Base-by-base conservation (phyloP, 257 asterid species). In the Nemophila menziesii region DNA sequence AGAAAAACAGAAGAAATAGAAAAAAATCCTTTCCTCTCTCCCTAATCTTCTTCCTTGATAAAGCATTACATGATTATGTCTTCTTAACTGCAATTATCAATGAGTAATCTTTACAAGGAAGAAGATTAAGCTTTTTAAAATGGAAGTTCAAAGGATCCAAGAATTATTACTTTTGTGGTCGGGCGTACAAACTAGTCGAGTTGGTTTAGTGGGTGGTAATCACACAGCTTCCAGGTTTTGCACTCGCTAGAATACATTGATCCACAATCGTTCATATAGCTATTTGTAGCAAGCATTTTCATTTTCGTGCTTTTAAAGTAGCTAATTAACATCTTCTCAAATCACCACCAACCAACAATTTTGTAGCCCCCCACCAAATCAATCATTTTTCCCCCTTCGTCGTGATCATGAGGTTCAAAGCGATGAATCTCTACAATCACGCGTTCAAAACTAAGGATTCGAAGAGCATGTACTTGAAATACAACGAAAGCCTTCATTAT, bases 181-280 rank as follows among this genome's bases (percentile, higher is more conserved):
- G 16, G 23, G 14, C 2, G 5, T 48, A 38, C 48, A 49, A 38
- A 51, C 18, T 23, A 58, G 27, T 27, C 56, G 63, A 27, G 68
- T 62, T 50, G 46, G 71, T 55, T 66, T 71, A 15, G 74, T 66
- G 68, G 78, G 78, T 66, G 74, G 74, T 33, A 71, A 71, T 45
- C 78, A 71, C 68, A 71, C 74, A 26, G 74, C 74, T 24, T 46
- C 78, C 29, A 47, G 74, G 49, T 71, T 71, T 59, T 66, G 74
- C 60, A 56, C 74, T 48, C 78, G 78, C 63, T 71, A 70, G 50
- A 10, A 1, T 17, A 11, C 17, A 7, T 11, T 34, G 13, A 4
- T 22, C n/a, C 36, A 33, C 11, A 11, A 3, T 4, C 47, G 8
- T 22, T 20, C 19, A 41, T 16, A 4, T 17, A 6, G 16, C 39